A percentile compares a stretch with the other conserved stretches of the same genome.
Evolutionary conservation across 305 asterid genomes (phyloP).

Genomic region (Plantago lanceolata): DNA sequence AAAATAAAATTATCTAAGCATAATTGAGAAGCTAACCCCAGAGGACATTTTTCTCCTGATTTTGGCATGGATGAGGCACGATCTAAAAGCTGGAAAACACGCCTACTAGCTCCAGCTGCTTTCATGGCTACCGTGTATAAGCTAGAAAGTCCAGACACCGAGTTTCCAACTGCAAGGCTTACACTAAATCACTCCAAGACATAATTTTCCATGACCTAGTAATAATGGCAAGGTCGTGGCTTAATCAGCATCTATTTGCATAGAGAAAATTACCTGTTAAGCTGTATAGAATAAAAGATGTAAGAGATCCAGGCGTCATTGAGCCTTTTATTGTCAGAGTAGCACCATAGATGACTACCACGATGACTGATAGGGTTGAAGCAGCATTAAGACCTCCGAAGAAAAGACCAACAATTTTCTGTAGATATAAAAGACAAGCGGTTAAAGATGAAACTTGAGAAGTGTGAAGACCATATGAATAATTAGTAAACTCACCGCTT

Average conservation of each 20-base stretch:
- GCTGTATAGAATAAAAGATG: slow-evolving; percentile 81
- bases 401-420: slow-evolving; percentile 68
- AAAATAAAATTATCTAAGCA: neutral
- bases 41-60: slow-evolving; percentile 59
- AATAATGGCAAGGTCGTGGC: slow-evolving; percentile 7
- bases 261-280: slow-evolving; percentile 51
- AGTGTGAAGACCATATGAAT: neutral
- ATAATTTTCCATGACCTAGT: slow-evolving; percentile 8
- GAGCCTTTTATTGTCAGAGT: slow-evolving; percentile 69
- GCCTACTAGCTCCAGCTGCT: slow-evolving; percentile 68
- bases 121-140: slow-evolving; percentile 51
- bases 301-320: slow-evolving; percentile 73
- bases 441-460: slow-evolving; percentile 20
- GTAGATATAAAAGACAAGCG: slow-evolving; percentile 26
- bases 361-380: slow-evolving; percentile 72
- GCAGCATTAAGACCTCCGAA: slow-evolving; percentile 78
- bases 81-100: slow-evolving; percentile 56
- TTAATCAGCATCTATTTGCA: slow-evolving; percentile 7
- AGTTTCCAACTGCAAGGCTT: slow-evolving; percentile 59
- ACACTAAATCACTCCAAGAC: slow-evolving; percentile 17
- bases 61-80: slow-evolving; percentile 47
- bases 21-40: slow-evolving; percentile 45
- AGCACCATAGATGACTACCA: slow-evolving; percentile 84
- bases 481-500: slow-evolving; percentile 52
- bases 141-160: slow-evolving; percentile 51